Base-by-base conservation (phyloP, 371 early-diverging fungal species). In the Rhizopus arrhizus region DNA sequence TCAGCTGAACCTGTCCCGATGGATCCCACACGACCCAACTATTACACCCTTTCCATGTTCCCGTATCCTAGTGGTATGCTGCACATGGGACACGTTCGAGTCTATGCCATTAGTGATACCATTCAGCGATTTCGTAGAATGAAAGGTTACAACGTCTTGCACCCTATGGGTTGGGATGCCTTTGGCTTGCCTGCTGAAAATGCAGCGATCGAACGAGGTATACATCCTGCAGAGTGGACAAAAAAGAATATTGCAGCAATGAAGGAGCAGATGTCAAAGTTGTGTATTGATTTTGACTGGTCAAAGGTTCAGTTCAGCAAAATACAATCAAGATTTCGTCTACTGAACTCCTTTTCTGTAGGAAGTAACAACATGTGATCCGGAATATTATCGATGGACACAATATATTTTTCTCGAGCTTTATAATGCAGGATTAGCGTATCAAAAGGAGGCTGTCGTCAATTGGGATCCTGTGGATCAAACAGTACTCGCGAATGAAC, bases 121-220 rank as follows among this genome's bases (percentile, higher is more conserved):
- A 66, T 97, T 10, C 85, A 94, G 6, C 83, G 96, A 8, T 94
- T 88, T 65, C 74, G 89, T 38, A 74, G 82, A 58, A 88, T 94
- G 90, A 75, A 64, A 48, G 93, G 93, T 9, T 82, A 83, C 60
- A 74, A 87, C 47, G 92, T 89, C 68, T 65, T 96, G 0, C 92
- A 92, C 72, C 96, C 99, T 1, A 98, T 98, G 90, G 99, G 98
- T 4, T 98, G 98, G 92, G 99, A 99, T 71, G 95, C 99, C 6
- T 99, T 98, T 81, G 99, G 99, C 4, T 85, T 99, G 11, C 99
- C 99, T 0, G 98, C 97, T 11, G 99, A 99, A 70, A 98, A 99
- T 73, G 96, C 95, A 0, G 99, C 99, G 2, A 92, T 96, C 36
- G 93, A 95, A 65, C 85, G 92, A 13, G 84, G 85, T 5, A 77